Evolutionary conservation across 2,329 filamentous ascomycete genomes (phyloP).

Genomic region (Lomentospora prolificans): DNA sequence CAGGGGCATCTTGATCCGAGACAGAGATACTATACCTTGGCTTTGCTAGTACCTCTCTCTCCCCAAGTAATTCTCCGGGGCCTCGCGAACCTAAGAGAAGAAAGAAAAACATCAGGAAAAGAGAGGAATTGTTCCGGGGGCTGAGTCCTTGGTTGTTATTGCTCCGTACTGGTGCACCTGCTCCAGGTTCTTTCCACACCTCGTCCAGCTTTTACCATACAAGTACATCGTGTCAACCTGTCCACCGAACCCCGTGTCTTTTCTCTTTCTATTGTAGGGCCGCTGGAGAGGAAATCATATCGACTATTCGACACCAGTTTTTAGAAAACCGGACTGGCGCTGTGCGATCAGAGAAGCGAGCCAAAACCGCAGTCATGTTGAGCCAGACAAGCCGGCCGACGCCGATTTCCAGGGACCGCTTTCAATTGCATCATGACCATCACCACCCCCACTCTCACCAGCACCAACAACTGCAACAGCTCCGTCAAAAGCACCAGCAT

Average conservation of each 20-base stretch:
- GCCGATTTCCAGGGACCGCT: slow-evolving; percentile 4
- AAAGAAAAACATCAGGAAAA: not conserved
- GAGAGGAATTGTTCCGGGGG: not conserved
- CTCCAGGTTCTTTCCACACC: too few relatives aligned
- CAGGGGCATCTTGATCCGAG: too few relatives aligned
- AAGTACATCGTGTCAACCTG: too few relatives aligned
- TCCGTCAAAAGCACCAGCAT: not conserved
- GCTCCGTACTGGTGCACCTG: not conserved
- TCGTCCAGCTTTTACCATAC: too few relatives aligned
- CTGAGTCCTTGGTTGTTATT: not conserved
- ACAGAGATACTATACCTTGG: too few relatives aligned
- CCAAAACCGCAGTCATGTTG: not conserved
- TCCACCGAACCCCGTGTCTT: too few relatives aligned
- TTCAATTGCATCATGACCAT: not conserved
- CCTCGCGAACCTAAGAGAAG: not conserved
- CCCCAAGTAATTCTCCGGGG: not conserved
- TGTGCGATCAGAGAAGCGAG: not conserved
- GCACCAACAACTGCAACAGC: not conserved
- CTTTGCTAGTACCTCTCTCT: too few relatives aligned
- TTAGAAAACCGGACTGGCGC: too few relatives aligned
- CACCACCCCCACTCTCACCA: not conserved
- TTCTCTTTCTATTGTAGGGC: too few relatives aligned
- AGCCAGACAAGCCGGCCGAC: slow-evolving; percentile 4
- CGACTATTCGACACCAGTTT: too few relatives aligned
- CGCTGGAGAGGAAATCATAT: too few relatives aligned